Conservation (phyloP, 2,329 filamentous ascomycete genomes). For the Penicillium digitatum region DNA sequence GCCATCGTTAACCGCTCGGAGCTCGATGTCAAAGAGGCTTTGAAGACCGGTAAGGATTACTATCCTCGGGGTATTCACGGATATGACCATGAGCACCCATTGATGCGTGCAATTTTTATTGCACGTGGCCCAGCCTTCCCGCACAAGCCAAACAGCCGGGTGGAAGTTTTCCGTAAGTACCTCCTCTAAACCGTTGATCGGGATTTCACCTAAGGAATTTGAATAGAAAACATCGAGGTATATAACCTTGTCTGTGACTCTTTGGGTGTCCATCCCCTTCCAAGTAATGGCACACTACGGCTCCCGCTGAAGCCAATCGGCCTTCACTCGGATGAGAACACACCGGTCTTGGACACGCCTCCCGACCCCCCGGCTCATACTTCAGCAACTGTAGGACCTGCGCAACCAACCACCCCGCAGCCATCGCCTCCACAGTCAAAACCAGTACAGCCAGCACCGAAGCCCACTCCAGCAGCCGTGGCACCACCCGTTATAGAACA, state of each 20-base stretch:
- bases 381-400: slow-evolving; percentile 2
- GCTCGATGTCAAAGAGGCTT: slow-evolving; percentile 67
- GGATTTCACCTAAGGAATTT: slow-evolving; percentile 2
- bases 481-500: slow-evolving; percentile 12
- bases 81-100: slow-evolving; percentile 88
- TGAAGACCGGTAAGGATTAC: slow-evolving; percentile 64
- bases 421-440: background rate
- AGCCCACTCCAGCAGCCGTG: background rate
- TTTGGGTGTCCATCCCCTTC: slow-evolving; percentile 64
- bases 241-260: slow-evolving; percentile 95
- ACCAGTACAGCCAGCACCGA: background rate
- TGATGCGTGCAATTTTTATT: slow-evolving; percentile 95
- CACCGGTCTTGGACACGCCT: slow-evolving; percentile 31
- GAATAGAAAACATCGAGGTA: slow-evolving; percentile 81
- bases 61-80: slow-evolving; percentile 83
- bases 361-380: slow-evolving; percentile 31
- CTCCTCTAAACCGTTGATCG: background rate
- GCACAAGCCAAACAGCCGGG: slow-evolving; percentile 71
- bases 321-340: slow-evolving; percentile 42
- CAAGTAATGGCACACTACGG: slow-evolving; percentile 81
- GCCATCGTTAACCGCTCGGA: slow-evolving; percentile 78
- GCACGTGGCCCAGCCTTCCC: slow-evolving; percentile 90
- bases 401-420: slow-evolving; percentile 2
- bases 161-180: slow-evolving; percentile 78
- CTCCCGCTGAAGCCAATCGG: slow-evolving; percentile 46